Evolutionary conservation across 495 filamentous ascomycete genomes (phyloP), one percentile per base, ranked within the genome.

Genomic region (Filosporella fistucella): DNA sequence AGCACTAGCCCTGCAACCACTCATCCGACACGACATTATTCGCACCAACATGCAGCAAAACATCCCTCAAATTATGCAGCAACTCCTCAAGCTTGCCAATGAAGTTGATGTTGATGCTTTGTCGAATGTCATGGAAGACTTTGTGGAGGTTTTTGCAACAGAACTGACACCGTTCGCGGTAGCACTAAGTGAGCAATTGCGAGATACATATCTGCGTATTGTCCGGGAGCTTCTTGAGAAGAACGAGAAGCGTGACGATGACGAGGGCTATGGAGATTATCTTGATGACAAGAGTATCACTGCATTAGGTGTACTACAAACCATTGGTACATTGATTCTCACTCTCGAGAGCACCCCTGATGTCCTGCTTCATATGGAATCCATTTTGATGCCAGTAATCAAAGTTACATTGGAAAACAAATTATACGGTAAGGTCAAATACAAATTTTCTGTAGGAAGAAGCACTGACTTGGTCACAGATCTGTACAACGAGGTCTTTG

Each of bases 11-110:
- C 72, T 98, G 26, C 93, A 98, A 64, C 91, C 94, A 23, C 72
- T 98, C 37, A 97, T 98, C 54, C 79, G 93, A 42, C 93, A 98
- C 67, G 91, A 97, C 50, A 76, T 90, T 50, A 96, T 98, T 58
- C 85, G 90, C 22, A 82, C 78, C 16, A 89, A 83, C 53, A 97
- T 98, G 94, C 89, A 96, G 68, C 81, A 91, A 59, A 96, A 89
- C 64, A 98, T 98, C 45, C 90, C 94, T n/a, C 91, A 95, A 59
- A 96, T 98, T 62, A 98, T 98, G 93, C 93, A 98, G 67, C 90
- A 97, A 66, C 72, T 98, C 13, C 76, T 98, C 24, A 97, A 97
- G 68, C 69, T 98, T 49, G 91, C 93, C 21, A 96, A 96, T 60
- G 90, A 96, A 67, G 89, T 89, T 35, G 90, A 95, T 56, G 91